Evolutionary conservation across 2,329 filamentous ascomycete species (phyloP), one percentile per base, ranked within the genome.

Genomic region (Alternaria novae-zelandiae): DNA sequence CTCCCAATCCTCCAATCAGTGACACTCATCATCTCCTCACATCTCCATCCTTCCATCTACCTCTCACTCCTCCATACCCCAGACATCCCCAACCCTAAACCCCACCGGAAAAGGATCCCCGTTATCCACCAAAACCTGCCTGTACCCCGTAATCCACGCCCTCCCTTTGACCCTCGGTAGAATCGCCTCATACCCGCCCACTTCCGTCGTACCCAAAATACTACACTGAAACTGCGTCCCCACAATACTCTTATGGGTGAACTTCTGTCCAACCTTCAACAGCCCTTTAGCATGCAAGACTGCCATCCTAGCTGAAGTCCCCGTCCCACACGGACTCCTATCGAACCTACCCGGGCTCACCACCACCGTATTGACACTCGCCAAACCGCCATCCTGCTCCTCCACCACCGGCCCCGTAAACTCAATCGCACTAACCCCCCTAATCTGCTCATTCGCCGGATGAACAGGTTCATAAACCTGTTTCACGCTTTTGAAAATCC

Each of bases 331-430:
- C 2, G 82, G 83, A 61, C 82, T 83, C 17, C 82, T 69, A 64
- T 85, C 83, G 26, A 84, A 78, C n/a, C 83, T 69, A 0, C 83
- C 82, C 0, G 83, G 83, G 0, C 80, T 80, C 5, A 85, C 82
- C 5, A 85, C 79, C 12, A 83, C 81, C 0, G 83, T 77, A 63
- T 84, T 82, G 6, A 53, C 30, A 36, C 32, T 36, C 0, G 1
- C 32, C 71, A 68, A 15, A 79, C 78, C 47, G 80, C 81, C 9
- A 71, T 71, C 0, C 57, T 26, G 20, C 8, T 44, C 57, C 20
- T 50, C 63, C 8, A 63, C 55, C 44, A 68, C 59, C 3, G 81
- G 79, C 15, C 79, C 79, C 0, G 79, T 83, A 36, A 83, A 82
- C 3, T 72, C 75, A 5, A 83, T 49, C 10, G 79, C 80, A 32